Evolutionary conservation across 2,329 filamentous ascomycete genomes (phyloP), one percentile per base, ranked within the genome.

Genomic region (Diaporthe capsici): DNA sequence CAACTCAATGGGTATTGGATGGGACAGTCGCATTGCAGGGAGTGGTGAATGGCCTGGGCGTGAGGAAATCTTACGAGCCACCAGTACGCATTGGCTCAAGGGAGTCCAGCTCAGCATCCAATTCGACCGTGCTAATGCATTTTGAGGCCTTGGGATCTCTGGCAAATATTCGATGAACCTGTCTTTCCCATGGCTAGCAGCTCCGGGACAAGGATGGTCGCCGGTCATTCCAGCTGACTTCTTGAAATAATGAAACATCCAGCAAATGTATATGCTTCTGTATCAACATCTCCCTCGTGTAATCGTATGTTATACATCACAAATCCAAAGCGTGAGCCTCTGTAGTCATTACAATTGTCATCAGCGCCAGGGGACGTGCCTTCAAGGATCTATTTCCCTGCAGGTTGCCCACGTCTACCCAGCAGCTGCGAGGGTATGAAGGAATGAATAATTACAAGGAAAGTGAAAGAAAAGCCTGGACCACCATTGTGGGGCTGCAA

Each of bases 251-350:
- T 49, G 44, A 4, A 7, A 49, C 0, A 49, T 49, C 20, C 17
- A 22, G 44, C 1, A 22, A 17, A 22, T 4, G 5, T 17, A 7
- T 10, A 7, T 3, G 1, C 3, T 22, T 8, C 7, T 17, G 1
- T 49, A 22, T 17, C 15, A 17, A 49, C 1, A 1, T 9, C 17
- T 49, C 9, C 6, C 2, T 47, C 44, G 0, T 49, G 1, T 22
- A 2, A 9, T 49, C 6, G 20, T 1, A 22, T 22, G 7, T 49
- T 9, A 49, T 2, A 49, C 44, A 22, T 49, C 44, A 8, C 20
- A 9, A 49, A 22, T 22, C 2, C 44, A 7, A 49, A 9, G 1
- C 44, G 17, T 10, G 44, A 22, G 44, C 7, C 44, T 49, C 44
- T 22, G 20, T 49, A 49, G 44, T 22, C 17, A 49, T 49, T 49